Evolutionary conservation across 202 grass and related monocot genomes (phyloP).

Genomic region (Alloteropsis angusta): DNA sequence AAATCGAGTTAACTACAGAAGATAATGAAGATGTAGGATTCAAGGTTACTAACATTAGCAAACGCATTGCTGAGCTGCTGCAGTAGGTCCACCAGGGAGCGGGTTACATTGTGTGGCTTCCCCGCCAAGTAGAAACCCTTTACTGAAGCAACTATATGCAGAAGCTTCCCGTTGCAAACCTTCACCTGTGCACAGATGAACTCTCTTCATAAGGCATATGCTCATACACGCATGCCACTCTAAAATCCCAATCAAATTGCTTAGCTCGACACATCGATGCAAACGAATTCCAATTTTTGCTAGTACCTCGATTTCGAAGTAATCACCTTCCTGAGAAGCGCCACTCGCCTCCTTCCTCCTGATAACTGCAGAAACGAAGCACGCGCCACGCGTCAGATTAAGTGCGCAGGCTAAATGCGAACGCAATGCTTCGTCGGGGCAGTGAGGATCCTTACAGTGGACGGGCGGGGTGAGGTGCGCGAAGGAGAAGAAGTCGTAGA

Average conservation of each 20-base stretch:
- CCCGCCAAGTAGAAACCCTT: slow-evolving; percentile 83
- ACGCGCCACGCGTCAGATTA: not conserved
- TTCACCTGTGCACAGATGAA: slow-evolving; percentile 67
- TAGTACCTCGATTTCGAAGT: slow-evolving; percentile 81
- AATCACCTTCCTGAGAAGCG: slow-evolving; percentile 50
- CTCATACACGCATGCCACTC: not conserved
- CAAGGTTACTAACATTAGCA: slow-evolving; percentile 60
- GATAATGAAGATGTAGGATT: not conserved
- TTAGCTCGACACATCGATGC: not conserved
- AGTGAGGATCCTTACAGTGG: slow-evolving; percentile 48
- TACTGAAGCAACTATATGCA: slow-evolving; percentile 58
- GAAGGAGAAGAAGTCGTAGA: slow-evolving; percentile 99
- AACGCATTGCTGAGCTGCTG: slow-evolving; percentile 92
- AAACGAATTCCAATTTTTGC: not conserved
- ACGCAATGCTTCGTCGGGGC: not conserved
- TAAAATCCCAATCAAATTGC: not conserved
- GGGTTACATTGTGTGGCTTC: slow-evolving; percentile 50
- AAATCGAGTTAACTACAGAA: not conserved
- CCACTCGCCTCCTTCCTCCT: slow-evolving; percentile 51
- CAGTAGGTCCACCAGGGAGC: slow-evolving; percentile 78
- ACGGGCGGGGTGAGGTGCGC: slow-evolving; percentile 66
- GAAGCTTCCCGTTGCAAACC: slow-evolving; percentile 92
- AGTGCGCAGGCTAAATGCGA: not conserved
- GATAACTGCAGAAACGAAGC: slow-evolving; percentile 53
- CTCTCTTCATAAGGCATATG: not conserved